Percentiles rank a stretch among this genome's conserved stretches.
Evolutionary conservation across 495 filamentous ascomycete species (phyloP).

Genomic region (Neurospora hispaniola): DNA sequence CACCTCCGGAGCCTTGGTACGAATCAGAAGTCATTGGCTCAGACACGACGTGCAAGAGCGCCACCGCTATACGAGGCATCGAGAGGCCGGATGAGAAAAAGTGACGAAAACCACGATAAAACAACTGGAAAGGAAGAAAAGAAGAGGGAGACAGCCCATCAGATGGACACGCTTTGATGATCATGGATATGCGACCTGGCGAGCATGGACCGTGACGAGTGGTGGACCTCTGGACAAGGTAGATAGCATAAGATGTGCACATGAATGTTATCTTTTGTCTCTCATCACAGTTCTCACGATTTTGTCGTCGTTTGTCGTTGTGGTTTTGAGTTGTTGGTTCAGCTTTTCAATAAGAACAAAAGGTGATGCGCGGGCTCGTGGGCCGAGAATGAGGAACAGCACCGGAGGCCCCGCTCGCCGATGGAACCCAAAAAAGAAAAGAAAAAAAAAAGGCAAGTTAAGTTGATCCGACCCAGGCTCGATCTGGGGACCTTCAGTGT

Average conservation of each 20-base stretch:
- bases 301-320: not conserved
- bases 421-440: not conserved
- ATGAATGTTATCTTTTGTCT: not conserved
- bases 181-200: not conserved
- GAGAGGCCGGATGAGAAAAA: not conserved
- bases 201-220: not conserved
- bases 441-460: not conserved
- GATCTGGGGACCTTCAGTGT: not conserved
- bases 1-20: not conserved
- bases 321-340: not conserved
- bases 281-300: not conserved
- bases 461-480: not conserved
- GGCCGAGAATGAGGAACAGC: not conserved
- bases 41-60: not conserved
- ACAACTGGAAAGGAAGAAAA: not conserved
- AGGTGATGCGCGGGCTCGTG: not conserved
- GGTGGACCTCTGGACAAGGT: not conserved
- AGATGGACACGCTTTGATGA: not conserved
- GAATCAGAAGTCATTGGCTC: not conserved
- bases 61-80: not conserved
- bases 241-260: not conserved
- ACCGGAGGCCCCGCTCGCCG: not conserved
- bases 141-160: not conserved
- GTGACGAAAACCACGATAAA: not conserved
- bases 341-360: not conserved